Conservation (phyloP, 148 eudicot genomes). For the Spergularia bocconei region DNA sequence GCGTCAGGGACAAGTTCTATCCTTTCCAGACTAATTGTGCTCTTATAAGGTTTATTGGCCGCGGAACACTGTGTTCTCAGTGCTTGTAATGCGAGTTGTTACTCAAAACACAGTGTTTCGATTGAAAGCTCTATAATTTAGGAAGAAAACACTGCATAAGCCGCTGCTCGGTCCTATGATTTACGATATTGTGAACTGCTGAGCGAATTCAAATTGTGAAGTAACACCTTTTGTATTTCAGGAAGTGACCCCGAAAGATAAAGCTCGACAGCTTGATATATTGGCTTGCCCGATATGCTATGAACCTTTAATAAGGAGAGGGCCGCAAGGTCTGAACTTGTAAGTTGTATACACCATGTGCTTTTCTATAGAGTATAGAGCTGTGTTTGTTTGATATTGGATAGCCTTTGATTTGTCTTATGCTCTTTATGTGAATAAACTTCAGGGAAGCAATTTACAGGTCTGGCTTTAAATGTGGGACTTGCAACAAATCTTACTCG, state of each 20-base stretch:
- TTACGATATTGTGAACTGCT: background rate
- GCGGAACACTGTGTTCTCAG: too few relatives aligned
- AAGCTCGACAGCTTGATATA: conserved; percentile 39
- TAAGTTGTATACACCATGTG: conserved; percentile 38
- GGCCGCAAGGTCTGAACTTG: conserved; percentile 81
- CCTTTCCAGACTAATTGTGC: too few relatives aligned
- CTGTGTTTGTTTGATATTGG: conserved; percentile 6
- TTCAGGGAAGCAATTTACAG: conserved; percentile 90
- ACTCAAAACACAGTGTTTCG: too few relatives aligned
- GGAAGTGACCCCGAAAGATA: conserved; percentile 35
- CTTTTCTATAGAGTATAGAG: background rate
- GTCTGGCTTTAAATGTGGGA: conserved; percentile 81
- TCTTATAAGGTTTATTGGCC: too few relatives aligned
- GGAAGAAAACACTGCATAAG: background rate
- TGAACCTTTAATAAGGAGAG: conserved; percentile 73
- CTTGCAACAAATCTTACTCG: conserved; percentile 79
- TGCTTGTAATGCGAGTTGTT: too few relatives aligned
- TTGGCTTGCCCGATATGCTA: conserved; percentile 88
- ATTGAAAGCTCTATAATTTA: background rate
- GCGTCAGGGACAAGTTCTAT: too few relatives aligned
- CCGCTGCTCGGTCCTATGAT: background rate
- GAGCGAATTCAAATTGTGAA: background rate
- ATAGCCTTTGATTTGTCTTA: conserved; percentile 23
- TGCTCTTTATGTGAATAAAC: background rate
- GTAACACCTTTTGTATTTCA: conserved; percentile 22